phyloP scores from a whole-genome alignment of 352 stramenopile genomes.

The Pseudoperonospora humuli region DNA sequence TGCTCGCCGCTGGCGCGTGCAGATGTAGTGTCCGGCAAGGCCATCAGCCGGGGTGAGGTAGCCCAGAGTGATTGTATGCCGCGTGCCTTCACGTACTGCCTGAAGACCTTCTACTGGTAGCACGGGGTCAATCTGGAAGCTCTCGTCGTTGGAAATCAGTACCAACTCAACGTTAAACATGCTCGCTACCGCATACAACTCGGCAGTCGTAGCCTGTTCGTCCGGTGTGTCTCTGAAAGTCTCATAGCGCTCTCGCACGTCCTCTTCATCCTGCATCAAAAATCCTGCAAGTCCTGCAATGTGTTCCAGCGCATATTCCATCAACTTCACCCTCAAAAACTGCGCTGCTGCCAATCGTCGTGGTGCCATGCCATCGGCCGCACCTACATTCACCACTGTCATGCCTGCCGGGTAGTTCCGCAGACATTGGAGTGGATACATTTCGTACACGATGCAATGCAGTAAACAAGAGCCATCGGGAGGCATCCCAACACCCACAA shows the following conservation, averaged over 20 bases:
- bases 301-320: slow-evolving; percentile 69
- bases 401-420: slow-evolving; percentile 61
- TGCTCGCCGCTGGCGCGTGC: slow-evolving; percentile 47
- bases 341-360: slow-evolving; percentile 58
- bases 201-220: slow-evolving; percentile 71
- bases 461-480: slow-evolving; percentile 75
- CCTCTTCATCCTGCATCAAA: slow-evolving; percentile 64
- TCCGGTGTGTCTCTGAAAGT: slow-evolving; percentile 61
- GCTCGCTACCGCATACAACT: slow-evolving; percentile 67
- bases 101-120: slow-evolving; percentile 52
- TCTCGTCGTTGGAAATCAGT: slow-evolving; percentile 75
- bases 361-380: slow-evolving; percentile 66
- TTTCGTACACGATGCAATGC: slow-evolving; percentile 81
- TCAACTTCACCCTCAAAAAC: slow-evolving; percentile 54
- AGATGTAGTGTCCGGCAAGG: slow-evolving; percentile 76
- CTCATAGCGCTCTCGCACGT: slow-evolving; percentile 63
- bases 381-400: slow-evolving; percentile 74
- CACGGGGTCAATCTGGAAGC: slow-evolving; percentile 76
- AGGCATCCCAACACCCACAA: slow-evolving; percentile 73
- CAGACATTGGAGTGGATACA: slow-evolving; percentile 76
- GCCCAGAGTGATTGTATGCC: slow-evolving; percentile 55
- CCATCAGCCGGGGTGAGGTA: slow-evolving; percentile 66
- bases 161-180: slow-evolving; percentile 82
- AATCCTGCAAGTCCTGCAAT: slow-evolving; percentile 48
- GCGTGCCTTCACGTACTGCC: slow-evolving; percentile 41